Percentiles rank a stretch among this genome's conserved stretches.
phyloP scores from a whole-genome alignment of 1,284 basidiomycete genomes.

The Apiotrichum sp. region DNA sequence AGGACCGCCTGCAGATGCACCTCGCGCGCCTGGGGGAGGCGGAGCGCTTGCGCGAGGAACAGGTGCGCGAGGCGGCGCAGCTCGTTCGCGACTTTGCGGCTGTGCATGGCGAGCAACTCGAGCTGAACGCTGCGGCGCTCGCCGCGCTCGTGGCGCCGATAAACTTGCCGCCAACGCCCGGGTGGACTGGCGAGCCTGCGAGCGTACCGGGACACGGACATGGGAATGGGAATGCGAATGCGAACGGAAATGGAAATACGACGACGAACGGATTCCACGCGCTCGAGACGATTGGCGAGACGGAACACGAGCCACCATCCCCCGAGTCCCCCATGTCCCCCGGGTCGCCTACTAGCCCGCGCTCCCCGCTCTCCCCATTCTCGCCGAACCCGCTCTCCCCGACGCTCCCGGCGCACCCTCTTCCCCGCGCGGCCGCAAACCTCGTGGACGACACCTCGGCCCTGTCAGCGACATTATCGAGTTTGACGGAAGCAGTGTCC shows the following conservation, averaged over 20 bases:
- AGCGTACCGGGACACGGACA: neutral
- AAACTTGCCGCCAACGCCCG: neutral
- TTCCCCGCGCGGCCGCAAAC: neutral
- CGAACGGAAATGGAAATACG: neutral
- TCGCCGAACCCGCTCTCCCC: neutral
- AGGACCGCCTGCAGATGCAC: slow-evolving; percentile 6
- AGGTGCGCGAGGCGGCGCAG: slow-evolving; percentile 6
- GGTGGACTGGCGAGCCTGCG: slow-evolving; percentile 2
- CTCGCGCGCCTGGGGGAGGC: slow-evolving; percentile 6
- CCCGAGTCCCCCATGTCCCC: neutral
- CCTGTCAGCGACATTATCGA: neutral
- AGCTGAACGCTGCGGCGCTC: neutral
- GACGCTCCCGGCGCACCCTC: neutral
- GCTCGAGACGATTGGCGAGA: neutral
- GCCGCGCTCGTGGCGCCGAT: neutral
- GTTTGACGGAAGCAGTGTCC: neutral
- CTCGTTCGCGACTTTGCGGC: slow-evolving; percentile 10
- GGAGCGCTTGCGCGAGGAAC: slow-evolving; percentile 15
- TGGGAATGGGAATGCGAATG: neutral
- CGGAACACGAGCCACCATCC: neutral
- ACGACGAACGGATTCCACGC: too few species aligned
- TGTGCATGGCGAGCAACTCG: slow-evolving; percentile 2
- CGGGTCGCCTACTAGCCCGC: neutral
- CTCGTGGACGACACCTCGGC: neutral
- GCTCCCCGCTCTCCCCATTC: neutral